Evolutionary conservation across 129 eudicot species (phyloP).

Genomic region (Lonicera japonica): DNA sequence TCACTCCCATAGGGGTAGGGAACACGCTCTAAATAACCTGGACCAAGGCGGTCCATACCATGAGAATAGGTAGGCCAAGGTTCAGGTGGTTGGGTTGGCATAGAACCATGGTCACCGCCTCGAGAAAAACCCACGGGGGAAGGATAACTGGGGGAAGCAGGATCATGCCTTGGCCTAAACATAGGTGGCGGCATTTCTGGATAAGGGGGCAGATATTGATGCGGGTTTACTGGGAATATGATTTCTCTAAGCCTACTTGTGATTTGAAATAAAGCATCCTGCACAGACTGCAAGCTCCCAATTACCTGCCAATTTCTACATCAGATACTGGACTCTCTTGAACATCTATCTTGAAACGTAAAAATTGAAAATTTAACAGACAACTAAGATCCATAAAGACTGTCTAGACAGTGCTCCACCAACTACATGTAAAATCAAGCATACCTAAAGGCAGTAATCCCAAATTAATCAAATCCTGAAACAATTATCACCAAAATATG

Average conservation of each 20-base stretch:
- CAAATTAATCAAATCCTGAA: no score
- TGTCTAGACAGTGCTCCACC: no score
- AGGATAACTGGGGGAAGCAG: conserved; percentile 31
- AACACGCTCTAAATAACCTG: conserved; percentile 24
- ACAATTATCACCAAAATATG: no score
- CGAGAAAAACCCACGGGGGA: conserved; percentile 26
- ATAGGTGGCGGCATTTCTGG: conserved; percentile 50
- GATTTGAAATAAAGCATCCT: conserved; percentile 54
- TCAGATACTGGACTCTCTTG: background rate
- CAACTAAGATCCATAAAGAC: background rate
- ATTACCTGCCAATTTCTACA: conserved; percentile 27
- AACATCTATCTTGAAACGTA: background rate
- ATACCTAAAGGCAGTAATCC: no score
- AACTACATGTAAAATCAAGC: no score
- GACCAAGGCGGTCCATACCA: conserved; percentile 28
- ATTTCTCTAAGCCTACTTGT: conserved; percentile 54
- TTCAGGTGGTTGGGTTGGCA: conserved; percentile 23
- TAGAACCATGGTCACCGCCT: conserved; percentile 12
- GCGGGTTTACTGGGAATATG: conserved; percentile 35
- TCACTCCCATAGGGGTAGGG: conserved; percentile 41
- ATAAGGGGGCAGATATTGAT: conserved; percentile 23
- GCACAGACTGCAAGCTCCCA: conserved; percentile 47
- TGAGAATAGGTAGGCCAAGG: conserved; percentile 28
- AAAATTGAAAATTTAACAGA: background rate
- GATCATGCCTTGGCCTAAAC: conserved; percentile 51